phyloP scores from a whole-genome alignment of 352 stramenopile species.

The Plasmopara viticola region DNA sequence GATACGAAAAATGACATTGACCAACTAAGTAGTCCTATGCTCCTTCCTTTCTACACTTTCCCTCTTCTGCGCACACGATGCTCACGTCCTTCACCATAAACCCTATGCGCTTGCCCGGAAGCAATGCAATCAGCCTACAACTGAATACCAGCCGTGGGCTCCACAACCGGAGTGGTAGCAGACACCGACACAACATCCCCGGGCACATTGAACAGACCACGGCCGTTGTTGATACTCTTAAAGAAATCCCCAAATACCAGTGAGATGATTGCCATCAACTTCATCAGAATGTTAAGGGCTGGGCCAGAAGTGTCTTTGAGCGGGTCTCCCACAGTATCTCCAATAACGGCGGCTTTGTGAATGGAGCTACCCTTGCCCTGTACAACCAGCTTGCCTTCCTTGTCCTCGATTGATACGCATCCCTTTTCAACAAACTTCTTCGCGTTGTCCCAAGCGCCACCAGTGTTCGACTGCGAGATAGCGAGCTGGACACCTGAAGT shows the following conservation, averaged over 20 bases:
- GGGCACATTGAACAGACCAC: conserved; percentile 89
- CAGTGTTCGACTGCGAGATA: conserved; percentile 99
- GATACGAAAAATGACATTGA: no score
- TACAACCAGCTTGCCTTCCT: conserved; percentile 87
- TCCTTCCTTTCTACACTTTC: no score
- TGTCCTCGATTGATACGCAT: conserved; percentile 86
- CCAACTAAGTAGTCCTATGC: no score
- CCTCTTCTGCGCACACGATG: no score
- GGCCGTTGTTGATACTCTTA: conserved; percentile 95
- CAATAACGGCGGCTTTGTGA: conserved; percentile 96
- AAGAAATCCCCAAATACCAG: conserved; percentile 99
- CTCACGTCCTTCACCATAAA: no score
- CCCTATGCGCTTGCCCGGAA: no score
- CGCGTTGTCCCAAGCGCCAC: conserved; percentile 99
- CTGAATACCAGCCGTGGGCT: conserved; percentile 14
- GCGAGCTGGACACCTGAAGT: conserved; percentile 97
- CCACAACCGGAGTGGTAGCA: conserved; percentile 16
- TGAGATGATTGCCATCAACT: conserved; percentile 99
- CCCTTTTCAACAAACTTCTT: conserved; percentile 99
- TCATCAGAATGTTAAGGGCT: conserved; percentile 99
- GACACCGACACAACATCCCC: conserved; percentile 20
- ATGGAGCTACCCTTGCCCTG: conserved; percentile 95
- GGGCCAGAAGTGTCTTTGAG: conserved; percentile 99
- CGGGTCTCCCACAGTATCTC: conserved; percentile 99
- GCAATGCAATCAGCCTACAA: conserved; percentile 18